Evolutionary conservation across 2,329 filamentous ascomycete species (phyloP).

Genomic region (Botrytis pseudocinerea): DNA sequence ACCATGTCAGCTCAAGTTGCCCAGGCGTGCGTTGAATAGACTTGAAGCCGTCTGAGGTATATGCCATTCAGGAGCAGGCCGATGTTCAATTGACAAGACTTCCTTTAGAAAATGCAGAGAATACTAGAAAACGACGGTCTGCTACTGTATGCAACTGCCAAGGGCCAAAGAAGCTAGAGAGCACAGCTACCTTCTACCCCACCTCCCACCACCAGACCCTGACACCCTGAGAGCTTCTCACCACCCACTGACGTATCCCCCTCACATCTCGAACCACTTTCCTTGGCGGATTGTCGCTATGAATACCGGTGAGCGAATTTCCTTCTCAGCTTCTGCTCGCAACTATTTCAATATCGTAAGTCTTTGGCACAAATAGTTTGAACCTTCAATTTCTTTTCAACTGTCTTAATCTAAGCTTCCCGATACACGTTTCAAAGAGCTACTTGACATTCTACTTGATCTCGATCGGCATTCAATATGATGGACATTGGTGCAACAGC

Average conservation of each 20-base stretch:
- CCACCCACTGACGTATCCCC: constrained; percentile 7
- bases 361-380: too few species aligned
- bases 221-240: not conserved
- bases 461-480: constrained; percentile 31
- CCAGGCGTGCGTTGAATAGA: not conserved
- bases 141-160: too few species aligned
- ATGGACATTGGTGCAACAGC: constrained; percentile 35
- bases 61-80: not conserved
- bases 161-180: not conserved
- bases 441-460: not conserved
- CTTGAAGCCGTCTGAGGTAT: not conserved
- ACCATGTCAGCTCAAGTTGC: not conserved
- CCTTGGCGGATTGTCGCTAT: not conserved
- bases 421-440: not conserved
- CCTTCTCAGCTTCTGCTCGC: not conserved
- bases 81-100: not conserved
- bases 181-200: not conserved
- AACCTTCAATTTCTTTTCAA: not conserved
- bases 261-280: constrained; percentile 15
- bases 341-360: not conserved
- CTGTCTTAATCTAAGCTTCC: not conserved
- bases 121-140: not conserved
- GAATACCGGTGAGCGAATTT: not conserved
- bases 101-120: not conserved
- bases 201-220: not conserved